Evolutionary conservation across 2,329 filamentous ascomycete genomes (phyloP), one percentile per base, ranked within the genome.

Genomic region (Neofusicoccum cordaticola): DNA sequence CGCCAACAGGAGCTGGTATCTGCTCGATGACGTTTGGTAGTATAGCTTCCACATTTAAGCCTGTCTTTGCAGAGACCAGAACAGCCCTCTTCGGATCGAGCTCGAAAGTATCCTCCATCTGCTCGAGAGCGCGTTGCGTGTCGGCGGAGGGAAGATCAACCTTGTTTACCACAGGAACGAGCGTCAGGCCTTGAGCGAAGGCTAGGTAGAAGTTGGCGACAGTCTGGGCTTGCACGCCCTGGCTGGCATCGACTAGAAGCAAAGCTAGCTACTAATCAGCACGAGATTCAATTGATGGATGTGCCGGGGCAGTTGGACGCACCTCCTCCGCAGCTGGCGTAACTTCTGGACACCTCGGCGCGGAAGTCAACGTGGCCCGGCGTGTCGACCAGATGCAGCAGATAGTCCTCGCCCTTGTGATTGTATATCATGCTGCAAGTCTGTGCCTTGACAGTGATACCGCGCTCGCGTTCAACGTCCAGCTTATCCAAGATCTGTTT

Each of bases 201-300:
- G 95, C 95, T 27, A 98, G 87, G 75, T 98, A 97, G 80, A 99
- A 99, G 78, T 99, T 99, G 67, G 95, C 95, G 8, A 99, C 95
- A 0, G 95, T 99, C 82, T 99, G 95, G 4, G 95, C 95, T 80
- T 99, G 95, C 2, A 99, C 89, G 51, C 95, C 95, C 79, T 99
- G 95, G 70, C 91, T 96, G 7, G 94, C 95, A 82, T 99, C 95
- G 2, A 99, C 94, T 1, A 99, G 86, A 61, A 99, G 83, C 66
- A 99, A 77, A 0, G 95, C 94, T 73, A 50, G n/a, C 27, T 3
- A 42, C 11, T 4, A 13, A 48, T 68, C n/a, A 71, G 67, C 48
- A 44, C 37, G 9, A 15, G 27, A 37, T n/a, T 19, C 6, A 34
- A n/a, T 19, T 19, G 22, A 2, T n/a, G 3, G 17, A 8, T 63